phyloP scores from a whole-genome alignment of 495 filamentous ascomycete genomes.

The Echria macrotheca region DNA sequence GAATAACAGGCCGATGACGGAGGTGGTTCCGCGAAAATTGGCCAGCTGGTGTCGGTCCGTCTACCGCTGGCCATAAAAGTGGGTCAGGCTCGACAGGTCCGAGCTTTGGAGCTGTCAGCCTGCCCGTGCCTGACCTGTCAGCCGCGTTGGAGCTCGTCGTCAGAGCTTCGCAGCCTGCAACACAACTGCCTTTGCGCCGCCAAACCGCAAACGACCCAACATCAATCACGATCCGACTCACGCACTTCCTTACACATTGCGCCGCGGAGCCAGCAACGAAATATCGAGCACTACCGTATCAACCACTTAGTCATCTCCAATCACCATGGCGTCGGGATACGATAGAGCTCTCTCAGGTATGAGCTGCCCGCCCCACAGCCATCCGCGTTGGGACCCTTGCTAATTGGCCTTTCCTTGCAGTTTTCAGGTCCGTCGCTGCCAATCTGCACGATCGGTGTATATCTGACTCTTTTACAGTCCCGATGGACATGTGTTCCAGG shows the following conservation, averaged over 20 bases:
- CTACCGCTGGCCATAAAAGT: background rate
- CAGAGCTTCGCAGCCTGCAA: slow-evolving; percentile 21
- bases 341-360: slow-evolving; percentile 92
- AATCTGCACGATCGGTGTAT: background rate
- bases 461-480: slow-evolving; percentile 51
- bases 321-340: slow-evolving; percentile 80
- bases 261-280: too few relatives aligned
- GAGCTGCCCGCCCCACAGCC: slow-evolving; percentile 23
- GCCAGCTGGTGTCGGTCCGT: slow-evolving; percentile 3
- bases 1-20: slow-evolving; percentile 6
- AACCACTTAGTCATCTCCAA: background rate
- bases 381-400: slow-evolving; percentile 19
- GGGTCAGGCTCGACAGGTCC: slow-evolving; percentile 3
- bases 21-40: background rate
- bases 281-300: too few relatives aligned
- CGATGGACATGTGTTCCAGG: slow-evolving; percentile 98
- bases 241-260: background rate
- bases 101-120: slow-evolving; percentile 16
- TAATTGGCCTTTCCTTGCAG: slow-evolving; percentile 42
- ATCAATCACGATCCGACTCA: background rate
- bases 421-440: slow-evolving; percentile 57
- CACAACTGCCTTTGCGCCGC: background rate
- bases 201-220: slow-evolving; percentile 10
- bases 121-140: background rate
- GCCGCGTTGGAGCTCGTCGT: slow-evolving; percentile 19